Evolutionary conservation across 2,329 filamentous ascomycete genomes (phyloP).

Genomic region (Aspergillus sp.): DNA sequence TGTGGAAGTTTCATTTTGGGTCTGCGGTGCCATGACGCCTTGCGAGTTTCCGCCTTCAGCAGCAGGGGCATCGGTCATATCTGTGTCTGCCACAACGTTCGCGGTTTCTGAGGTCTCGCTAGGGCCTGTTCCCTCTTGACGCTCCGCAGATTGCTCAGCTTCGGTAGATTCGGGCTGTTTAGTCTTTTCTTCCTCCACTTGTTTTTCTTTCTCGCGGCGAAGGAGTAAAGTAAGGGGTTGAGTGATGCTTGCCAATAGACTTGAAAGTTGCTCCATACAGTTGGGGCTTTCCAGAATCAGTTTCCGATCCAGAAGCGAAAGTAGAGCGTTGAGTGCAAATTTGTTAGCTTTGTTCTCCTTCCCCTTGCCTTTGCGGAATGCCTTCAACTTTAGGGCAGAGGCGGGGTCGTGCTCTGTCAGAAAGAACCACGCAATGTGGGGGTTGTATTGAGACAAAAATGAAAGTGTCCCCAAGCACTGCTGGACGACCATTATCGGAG

Average conservation of each 20-base stretch:
- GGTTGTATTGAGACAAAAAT: conserved; percentile 79
- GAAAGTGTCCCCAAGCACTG: conserved; percentile 87
- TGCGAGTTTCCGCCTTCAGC: conserved; percentile 32
- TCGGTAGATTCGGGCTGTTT: conserved; percentile 35
- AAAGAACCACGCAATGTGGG: conserved; percentile 87
- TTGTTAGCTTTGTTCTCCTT: conserved; percentile 82
- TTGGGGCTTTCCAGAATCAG: conserved; percentile 95
- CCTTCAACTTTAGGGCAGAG: conserved; percentile 71
- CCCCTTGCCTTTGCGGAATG: conserved; percentile 80
- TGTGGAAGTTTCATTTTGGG: conserved; percentile 31
- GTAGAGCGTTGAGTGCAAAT: conserved; percentile 87
- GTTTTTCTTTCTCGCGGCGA: conserved; percentile 77
- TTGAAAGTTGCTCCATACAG: conserved; percentile 91
- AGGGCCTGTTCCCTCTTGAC: conserved; percentile 24
- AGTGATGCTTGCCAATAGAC: conserved; percentile 83
- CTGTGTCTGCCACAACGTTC: conserved; percentile 35
- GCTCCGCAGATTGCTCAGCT: conserved; percentile 18
- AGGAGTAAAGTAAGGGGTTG: conserved; percentile 78
- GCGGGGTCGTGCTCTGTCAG: conserved; percentile 87
- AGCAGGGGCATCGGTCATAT: conserved; percentile 39
- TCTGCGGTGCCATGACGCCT: conserved; percentile 23
- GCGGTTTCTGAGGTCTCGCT: conserved; percentile 23
- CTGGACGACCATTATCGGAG: conserved; percentile 90
- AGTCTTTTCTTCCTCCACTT: conserved; percentile 43
- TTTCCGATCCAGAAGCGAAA: conserved; percentile 86